Percentiles rank a stretch among this genome's conserved stretches.
phyloP scores from a whole-genome alignment of 2,329 filamentous ascomycete genomes.

The Beauveria bassiana region DNA sequence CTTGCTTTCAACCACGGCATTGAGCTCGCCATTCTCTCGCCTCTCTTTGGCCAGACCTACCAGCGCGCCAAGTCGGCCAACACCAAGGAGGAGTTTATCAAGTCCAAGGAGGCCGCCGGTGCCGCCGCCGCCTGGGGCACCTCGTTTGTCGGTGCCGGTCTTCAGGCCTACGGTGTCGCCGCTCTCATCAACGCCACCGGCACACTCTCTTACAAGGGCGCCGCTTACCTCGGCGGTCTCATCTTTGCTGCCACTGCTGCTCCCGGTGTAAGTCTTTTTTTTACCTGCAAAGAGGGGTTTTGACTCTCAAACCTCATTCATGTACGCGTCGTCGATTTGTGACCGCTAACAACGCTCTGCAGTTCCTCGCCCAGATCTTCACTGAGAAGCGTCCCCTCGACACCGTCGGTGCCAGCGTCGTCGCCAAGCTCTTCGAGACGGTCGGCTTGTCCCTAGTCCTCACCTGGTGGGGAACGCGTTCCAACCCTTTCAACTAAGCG shows the following conservation, averaged over 20 bases:
- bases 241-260: slow-evolving; percentile 90
- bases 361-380: slow-evolving; percentile 83
- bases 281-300: neutral
- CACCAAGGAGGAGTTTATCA: slow-evolving; percentile 93
- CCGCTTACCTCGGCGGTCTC: slow-evolving; percentile 82
- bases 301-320: neutral
- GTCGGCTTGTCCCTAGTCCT: slow-evolving; percentile 86
- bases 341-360: slow-evolving; percentile 11
- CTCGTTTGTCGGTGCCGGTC: slow-evolving; percentile 76
- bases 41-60: slow-evolving; percentile 91
- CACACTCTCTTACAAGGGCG: slow-evolving; percentile 93
- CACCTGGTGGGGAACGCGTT: slow-evolving; percentile 95
- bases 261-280: slow-evolving; percentile 60
- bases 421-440: slow-evolving; percentile 86
- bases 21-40: slow-evolving; percentile 78
- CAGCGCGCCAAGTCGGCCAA: slow-evolving; percentile 84
- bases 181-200: slow-evolving; percentile 91
- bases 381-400: slow-evolving; percentile 89
- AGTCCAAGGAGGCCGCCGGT: slow-evolving; percentile 83
- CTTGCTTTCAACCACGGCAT: slow-evolving; percentile 91
- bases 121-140: slow-evolving; percentile 87
- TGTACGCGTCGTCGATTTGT: no score
- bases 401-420: slow-evolving; percentile 75
- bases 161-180: slow-evolving; percentile 85
- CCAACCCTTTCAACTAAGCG: slow-evolving; percentile 77